These are phyloP conservation scores for Tricholoma hemisulphureum DNA, from an alignment of 768 basidiomycete species.

Conservation along the genomic window DNA sequence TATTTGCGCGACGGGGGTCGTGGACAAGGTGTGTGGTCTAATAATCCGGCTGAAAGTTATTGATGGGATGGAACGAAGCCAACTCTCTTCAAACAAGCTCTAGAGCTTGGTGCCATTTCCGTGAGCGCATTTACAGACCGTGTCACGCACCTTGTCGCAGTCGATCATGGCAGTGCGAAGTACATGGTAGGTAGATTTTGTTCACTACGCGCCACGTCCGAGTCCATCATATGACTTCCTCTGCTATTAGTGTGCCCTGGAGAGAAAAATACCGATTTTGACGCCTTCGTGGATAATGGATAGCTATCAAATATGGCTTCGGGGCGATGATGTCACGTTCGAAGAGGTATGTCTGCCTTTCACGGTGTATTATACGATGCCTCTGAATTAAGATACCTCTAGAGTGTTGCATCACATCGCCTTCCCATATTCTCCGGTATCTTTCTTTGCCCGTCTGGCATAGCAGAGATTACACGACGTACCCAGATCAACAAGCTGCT, in stretches of 20 bases:
- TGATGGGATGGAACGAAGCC: slow-evolving; percentile 41
- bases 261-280: slow-evolving; percentile 78
- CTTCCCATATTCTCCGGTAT: slow-evolving; percentile 75
- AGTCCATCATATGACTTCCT: slow-evolving; percentile 7
- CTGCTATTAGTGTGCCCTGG: slow-evolving; percentile 75
- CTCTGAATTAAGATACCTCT: background rate
- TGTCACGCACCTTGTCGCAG: slow-evolving; percentile 86
- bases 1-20: slow-evolving; percentile 75
- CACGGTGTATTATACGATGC: background rate
- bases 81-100: slow-evolving; percentile 69
- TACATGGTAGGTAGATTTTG: slow-evolving; percentile 54
- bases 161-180: slow-evolving; percentile 80
- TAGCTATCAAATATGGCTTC: slow-evolving; percentile 70
- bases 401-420: slow-evolving; percentile 62
- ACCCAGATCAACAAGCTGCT: slow-evolving; percentile 64
- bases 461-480: slow-evolving; percentile 59
- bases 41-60: background rate
- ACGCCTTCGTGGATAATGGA: slow-evolving; percentile 74
- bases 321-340: slow-evolving; percentile 76
- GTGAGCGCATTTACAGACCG: slow-evolving; percentile 75
- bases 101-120: slow-evolving; percentile 75
- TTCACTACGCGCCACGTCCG: background rate
- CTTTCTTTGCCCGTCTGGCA: slow-evolving; percentile 72
- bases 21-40: slow-evolving; percentile 62
- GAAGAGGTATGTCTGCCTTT: slow-evolving; percentile 45